Evolutionary conservation across 2,329 filamentous ascomycete genomes (phyloP).

Genomic region (Aureobasidium sp.): DNA sequence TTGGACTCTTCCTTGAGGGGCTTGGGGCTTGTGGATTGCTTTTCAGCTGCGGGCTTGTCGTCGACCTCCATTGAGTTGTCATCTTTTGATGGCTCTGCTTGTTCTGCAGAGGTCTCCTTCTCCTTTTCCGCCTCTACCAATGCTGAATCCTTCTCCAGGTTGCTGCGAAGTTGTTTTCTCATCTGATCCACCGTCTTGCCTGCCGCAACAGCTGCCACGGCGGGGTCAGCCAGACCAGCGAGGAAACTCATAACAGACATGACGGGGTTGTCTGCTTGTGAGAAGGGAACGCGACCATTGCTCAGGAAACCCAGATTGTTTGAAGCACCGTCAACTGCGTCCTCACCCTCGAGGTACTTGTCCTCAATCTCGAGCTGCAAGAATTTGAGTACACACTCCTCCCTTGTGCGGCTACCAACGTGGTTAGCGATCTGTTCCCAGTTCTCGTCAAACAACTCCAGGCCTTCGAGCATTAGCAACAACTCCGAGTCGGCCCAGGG

Average conservation of each 20-base stretch:
- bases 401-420: constrained; percentile 80
- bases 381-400: constrained; percentile 96
- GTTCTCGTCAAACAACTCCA: constrained; percentile 91
- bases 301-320: constrained; percentile 57
- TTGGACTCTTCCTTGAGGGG: constrained; percentile 41
- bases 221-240: constrained; percentile 81
- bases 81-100: constrained; percentile 46
- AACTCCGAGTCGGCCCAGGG: constrained; percentile 88
- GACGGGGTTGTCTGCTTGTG: constrained; percentile 87
- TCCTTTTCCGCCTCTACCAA: constrained; percentile 46
- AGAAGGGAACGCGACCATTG: constrained; percentile 78
- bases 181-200: constrained; percentile 81
- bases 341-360: constrained; percentile 75
- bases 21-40: constrained; percentile 18
- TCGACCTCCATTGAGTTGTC: constrained; percentile 53
- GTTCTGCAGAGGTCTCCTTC: constrained; percentile 25
- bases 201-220: constrained; percentile 81
- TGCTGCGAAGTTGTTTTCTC: constrained; percentile 67
- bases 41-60: constrained; percentile 39
- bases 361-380: constrained; percentile 94
- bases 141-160: constrained; percentile 56
- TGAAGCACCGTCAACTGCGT: constrained; percentile 48
- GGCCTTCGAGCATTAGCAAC: constrained; percentile 77
- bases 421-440: constrained; percentile 91
- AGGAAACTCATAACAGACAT: constrained; percentile 94